Evolutionary conservation across 176 grass and related monocot genomes (phyloP), one percentile per base, ranked within the genome.

Genomic region (Carex kokanica): DNA sequence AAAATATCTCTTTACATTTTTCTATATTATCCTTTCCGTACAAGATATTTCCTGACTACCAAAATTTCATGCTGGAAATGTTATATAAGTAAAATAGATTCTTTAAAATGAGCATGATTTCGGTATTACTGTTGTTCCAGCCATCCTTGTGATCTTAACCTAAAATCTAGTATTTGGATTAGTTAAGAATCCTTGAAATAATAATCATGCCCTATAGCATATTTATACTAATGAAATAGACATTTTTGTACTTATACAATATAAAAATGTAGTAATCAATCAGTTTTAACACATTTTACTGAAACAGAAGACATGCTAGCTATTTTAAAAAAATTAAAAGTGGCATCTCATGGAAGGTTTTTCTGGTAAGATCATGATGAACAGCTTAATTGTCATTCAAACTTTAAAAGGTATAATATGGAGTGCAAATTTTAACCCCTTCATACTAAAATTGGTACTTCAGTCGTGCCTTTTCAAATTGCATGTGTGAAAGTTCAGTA

Each of bases 1-100:
- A 61, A 49, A 3, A 68, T 67, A 66, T 81, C 43, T 53, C 9
- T 78, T 69, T 85, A 27, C 24, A 5, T 60, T 87, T 36, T 85
- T 14, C 14, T 40, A 68, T 70, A 41, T 21, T 45, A 8, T 81
- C 66, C 59, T 6, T 51, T 78, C 43, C 57, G 12, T 74, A 36
- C 36, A 81, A 59, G 32, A 68, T 78, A 18, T 11, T 64, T 9
- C 14, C 12, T 60, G 2, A 82, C 17, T 43, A 82, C 86, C 8
- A 38, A 53, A 54, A 78, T 86, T 17, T 55, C 45, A 36, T 47
- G 9, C 77, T 40, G 12, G 74, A 79, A 32, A 25, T 38, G 9
- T 34, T 16, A 60, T 16, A 60, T 38, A 59, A 79, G 2, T 79
- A 54, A 36, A 38, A 79, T 79, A 34, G 23, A 31, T 31, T 59